Base-by-base conservation (phyloP, 805 yeast species). In the Metschnikowia sp. region DNA sequence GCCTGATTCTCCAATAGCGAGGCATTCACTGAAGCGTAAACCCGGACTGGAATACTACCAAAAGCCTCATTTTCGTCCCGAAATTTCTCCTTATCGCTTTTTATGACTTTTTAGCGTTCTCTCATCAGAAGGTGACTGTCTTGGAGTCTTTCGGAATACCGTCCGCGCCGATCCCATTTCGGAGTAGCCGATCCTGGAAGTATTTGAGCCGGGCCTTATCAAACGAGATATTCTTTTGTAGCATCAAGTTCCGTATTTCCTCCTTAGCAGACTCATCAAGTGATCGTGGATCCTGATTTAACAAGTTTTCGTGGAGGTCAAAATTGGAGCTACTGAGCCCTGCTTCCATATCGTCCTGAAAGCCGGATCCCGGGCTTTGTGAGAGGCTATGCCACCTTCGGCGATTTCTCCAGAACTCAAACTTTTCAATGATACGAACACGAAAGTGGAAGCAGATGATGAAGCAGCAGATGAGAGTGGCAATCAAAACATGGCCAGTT, bases 71-170 rank as follows among this genome's bases (percentile, higher is more conserved):
- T 22, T 22, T 22, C 7, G 33, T 1, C 33, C n/a, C 1, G 8
- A 5, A 3, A 9, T 6, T 11, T 32, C 33, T 6, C 1, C 11
- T 8, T n/a, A 6, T 33, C 10, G 10, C 19, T 7, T 7, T 5
- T 7, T 22, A 22, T 22, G 26, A 22, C 26, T 4, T 7, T 3
- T 5, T 22, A 22, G 26, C 26, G 2, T 18, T 11, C 5, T 34
- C 22, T 22, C 1, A 7, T 26, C 55, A 50, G 45, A 78, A 77
- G 0, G 81, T 76, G 2, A 83, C 79, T 1, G 84, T 76, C 53
- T 76, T 79, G 1, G 90, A 88, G 52, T 85, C 91, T 35, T 72
- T 53, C 0, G 91, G 91, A 42, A 77, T 63, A 0, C 92, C 92
- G 61, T 84, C 83, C 0, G 79, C 74, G 2, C 78, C 84, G 32